phyloP scores from a whole-genome alignment of 148 eudicot genomes.

The Suaeda aralocaspica region DNA sequence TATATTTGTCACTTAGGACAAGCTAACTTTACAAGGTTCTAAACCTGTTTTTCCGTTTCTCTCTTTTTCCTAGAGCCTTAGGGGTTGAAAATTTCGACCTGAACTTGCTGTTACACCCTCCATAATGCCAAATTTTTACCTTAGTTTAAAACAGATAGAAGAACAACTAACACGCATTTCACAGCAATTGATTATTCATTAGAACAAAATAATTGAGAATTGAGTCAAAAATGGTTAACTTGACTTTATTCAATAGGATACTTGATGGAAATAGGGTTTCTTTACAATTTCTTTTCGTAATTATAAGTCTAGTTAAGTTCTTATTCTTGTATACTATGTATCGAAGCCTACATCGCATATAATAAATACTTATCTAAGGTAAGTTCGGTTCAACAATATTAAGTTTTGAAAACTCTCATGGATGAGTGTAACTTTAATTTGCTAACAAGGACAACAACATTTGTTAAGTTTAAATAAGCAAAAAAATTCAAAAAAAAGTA shows the following conservation, averaged over 20 bases:
- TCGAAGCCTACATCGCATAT: too few species aligned
- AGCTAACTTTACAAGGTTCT: conserved; percentile 57
- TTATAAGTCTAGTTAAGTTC: too few species aligned
- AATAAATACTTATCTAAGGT: too few species aligned
- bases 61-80: conserved; percentile 50
- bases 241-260: neutral
- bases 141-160: neutral
- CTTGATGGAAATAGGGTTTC: too few species aligned
- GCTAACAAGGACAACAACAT: too few species aligned
- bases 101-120: neutral
- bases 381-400: too few species aligned
- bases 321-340: too few species aligned
- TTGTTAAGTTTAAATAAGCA: too few species aligned
- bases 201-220: neutral
- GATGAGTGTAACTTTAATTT: too few species aligned
- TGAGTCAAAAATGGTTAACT: neutral
- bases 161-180: neutral
- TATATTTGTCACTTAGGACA: conserved; percentile 29
- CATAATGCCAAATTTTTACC: neutral
- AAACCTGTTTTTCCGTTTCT: conserved; percentile 42
- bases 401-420: too few species aligned
- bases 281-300: too few species aligned
- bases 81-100: conserved; percentile 39
- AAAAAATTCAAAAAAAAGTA: too few species aligned
- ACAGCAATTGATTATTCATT: neutral